phyloP scores from a whole-genome alignment of 1,284 basidiomycete species.

The Tylopilus orsonianus region DNA sequence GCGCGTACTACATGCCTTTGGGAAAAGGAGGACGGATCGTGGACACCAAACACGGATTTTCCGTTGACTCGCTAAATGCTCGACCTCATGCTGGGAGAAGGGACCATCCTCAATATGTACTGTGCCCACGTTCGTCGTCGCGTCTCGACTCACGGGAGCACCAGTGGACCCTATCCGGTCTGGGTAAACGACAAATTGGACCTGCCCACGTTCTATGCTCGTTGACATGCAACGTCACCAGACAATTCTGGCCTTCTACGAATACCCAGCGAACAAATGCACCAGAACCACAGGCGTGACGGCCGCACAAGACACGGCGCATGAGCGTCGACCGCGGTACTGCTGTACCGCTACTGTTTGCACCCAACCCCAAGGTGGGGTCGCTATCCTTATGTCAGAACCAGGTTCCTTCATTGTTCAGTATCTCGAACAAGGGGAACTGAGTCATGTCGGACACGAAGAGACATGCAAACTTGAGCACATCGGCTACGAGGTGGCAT shows the following conservation, averaged over 20 bases:
- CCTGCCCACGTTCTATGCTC: background rate
- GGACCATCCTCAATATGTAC: slow-evolving; percentile 76
- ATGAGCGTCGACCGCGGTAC: slow-evolving; percentile 77
- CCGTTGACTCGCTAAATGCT: slow-evolving; percentile 69
- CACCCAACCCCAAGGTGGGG: slow-evolving; percentile 20
- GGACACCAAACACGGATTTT: slow-evolving; percentile 41
- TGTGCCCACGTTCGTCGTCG: slow-evolving; percentile 20
- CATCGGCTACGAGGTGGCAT: slow-evolving; percentile 58
- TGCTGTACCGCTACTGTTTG: slow-evolving; percentile 69
- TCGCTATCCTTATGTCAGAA: no score
- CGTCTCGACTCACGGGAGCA: background rate
- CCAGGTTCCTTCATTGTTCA: slow-evolving; percentile 51
- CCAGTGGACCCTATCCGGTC: slow-evolving; percentile 75
- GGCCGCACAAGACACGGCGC: slow-evolving; percentile 59
- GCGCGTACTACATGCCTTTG: slow-evolving; percentile 39
- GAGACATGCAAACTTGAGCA: slow-evolving; percentile 51
- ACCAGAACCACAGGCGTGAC: slow-evolving; percentile 52
- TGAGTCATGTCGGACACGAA: slow-evolving; percentile 47
- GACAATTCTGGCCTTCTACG: slow-evolving; percentile 71
- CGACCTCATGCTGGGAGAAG: slow-evolving; percentile 76
- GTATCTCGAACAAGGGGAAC: slow-evolving; percentile 51
- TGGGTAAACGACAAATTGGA: slow-evolving; percentile 51
- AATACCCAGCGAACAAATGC: slow-evolving; percentile 63
- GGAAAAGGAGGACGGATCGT: background rate
- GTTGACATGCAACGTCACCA: slow-evolving; percentile 23